Evolutionary conservation across 495 filamentous ascomycete genomes (phyloP).

Genomic region (Talaromyces wortmannii): DNA sequence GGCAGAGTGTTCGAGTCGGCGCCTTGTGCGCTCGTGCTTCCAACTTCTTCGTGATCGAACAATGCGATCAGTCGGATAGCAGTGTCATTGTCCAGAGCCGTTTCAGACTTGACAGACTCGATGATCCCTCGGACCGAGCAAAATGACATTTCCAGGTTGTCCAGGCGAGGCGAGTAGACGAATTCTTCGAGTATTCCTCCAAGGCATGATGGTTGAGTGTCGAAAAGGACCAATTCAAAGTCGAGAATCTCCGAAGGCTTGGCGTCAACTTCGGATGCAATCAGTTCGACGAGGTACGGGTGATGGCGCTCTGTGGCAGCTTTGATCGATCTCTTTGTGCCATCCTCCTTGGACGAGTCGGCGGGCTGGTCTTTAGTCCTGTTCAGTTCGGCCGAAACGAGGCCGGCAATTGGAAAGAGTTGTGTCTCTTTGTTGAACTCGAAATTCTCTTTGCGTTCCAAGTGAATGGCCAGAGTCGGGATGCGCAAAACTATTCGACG

Average conservation of each 20-base stretch:
- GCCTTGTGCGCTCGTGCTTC: constrained; percentile 84
- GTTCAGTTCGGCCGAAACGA: constrained; percentile 83
- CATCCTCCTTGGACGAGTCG: constrained; percentile 35
- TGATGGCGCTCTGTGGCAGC: constrained; percentile 80
- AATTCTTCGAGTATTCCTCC: constrained; percentile 91
- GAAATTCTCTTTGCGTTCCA: constrained; percentile 79
- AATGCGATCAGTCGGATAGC: constrained; percentile 83
- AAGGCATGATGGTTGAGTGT: constrained; percentile 82
- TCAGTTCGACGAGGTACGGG: constrained; percentile 72
- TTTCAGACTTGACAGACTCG: constrained; percentile 56
- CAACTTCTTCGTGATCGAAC: constrained; percentile 98
- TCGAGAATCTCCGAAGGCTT: constrained; percentile 69
- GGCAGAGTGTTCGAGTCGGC: constrained; percentile 90
- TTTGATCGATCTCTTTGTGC: constrained; percentile 64
- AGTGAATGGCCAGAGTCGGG: constrained; percentile 87
- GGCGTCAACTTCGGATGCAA: constrained; percentile 73
- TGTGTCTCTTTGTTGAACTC: constrained; percentile 95
- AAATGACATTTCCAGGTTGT: constrained; percentile 94
- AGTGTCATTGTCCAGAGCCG: constrained; percentile 63
- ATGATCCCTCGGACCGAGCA: constrained; percentile 79
- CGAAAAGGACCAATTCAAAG: constrained; percentile 94
- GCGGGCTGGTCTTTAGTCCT: constrained; percentile 40
- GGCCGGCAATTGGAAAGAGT: constrained; percentile 84
- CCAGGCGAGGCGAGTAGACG: constrained; percentile 85
- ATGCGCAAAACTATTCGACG: constrained; percentile 65